phyloP scores from a whole-genome alignment of 169 alveolate genomes.

The Eimeria praecox region DNA sequence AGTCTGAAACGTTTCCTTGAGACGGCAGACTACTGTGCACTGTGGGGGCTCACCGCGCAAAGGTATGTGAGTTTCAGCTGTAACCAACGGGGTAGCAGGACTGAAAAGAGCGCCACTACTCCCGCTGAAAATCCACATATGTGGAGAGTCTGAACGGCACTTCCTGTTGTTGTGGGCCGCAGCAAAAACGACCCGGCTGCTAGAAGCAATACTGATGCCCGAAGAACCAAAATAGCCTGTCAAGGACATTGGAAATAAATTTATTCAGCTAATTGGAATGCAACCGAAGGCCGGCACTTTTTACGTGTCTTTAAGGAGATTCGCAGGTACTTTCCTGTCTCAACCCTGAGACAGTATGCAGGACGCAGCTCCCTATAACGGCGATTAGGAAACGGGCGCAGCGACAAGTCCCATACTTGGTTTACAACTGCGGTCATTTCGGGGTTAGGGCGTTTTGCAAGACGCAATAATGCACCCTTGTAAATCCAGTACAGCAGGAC shows the following conservation, averaged over 20 bases:
- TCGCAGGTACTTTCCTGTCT: neutral
- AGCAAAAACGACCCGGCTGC: constrained; percentile 56
- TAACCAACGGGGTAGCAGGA: constrained; percentile 58
- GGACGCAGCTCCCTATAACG: neutral
- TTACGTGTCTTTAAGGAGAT: neutral
- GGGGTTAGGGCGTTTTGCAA: constrained; percentile 64
- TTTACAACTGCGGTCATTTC: constrained; percentile 59
- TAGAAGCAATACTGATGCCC: constrained; percentile 59
- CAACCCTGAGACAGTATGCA: neutral
- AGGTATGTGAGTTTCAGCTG: constrained; percentile 63
- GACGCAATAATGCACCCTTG: constrained; percentile 55
- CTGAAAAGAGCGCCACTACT: constrained; percentile 19
- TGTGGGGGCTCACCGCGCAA: constrained; percentile 25
- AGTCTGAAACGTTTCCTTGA: neutral
- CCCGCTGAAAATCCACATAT: constrained; percentile 28
- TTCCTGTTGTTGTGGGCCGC: constrained; percentile 68
- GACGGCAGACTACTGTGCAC: neutral
- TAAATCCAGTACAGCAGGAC: constrained; percentile 64
- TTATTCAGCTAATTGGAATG: neutral
- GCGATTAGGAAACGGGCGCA: neutral
- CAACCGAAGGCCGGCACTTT: neutral
- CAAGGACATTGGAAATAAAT: neutral
- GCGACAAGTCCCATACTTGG: constrained; percentile 28
- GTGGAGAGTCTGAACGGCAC: constrained; percentile 14
- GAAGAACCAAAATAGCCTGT: constrained; percentile 55